phyloP scores from a whole-genome alignment of 179 eudicot species.

The Dionaea muscipula region DNA sequence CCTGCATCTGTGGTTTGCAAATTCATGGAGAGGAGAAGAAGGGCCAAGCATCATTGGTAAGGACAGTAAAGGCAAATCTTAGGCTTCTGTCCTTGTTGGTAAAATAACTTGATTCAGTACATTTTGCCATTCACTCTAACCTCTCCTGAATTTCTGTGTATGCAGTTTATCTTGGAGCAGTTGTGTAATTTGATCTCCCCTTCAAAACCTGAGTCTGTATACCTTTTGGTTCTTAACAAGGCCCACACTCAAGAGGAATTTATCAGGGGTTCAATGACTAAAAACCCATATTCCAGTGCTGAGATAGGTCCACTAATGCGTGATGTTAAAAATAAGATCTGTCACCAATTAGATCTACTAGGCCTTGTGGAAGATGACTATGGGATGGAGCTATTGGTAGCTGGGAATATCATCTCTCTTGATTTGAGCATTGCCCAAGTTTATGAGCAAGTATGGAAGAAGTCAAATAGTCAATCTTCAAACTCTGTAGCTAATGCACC shows the following conservation, averaged over 20 bases:
- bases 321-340: constrained; percentile 97
- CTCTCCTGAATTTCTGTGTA: constrained; percentile 6
- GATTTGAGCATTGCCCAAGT: constrained; percentile 86
- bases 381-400: constrained; percentile 94
- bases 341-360: constrained; percentile 83
- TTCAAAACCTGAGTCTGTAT: constrained; percentile 88
- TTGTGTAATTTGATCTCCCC: constrained; percentile 94
- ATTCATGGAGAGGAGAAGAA: constrained; percentile 76
- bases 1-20: constrained; percentile 86
- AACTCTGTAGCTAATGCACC: constrained; percentile 37
- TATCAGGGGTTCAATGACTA: constrained; percentile 98
- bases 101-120: not conserved
- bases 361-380: constrained; percentile 95
- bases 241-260: constrained; percentile 99
- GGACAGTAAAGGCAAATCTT: constrained; percentile 1
- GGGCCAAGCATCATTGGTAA: constrained; percentile 83
- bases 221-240: constrained; percentile 78
- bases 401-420: constrained; percentile 94
- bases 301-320: constrained; percentile 99
- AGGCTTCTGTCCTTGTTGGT: not conserved
- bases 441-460: constrained; percentile 95
- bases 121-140: not conserved
- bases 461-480: constrained; percentile 63
- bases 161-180: constrained; percentile 99
- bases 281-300: constrained; percentile 94